Percentiles rank a stretch among this genome's conserved stretches.
phyloP scores from a whole-genome alignment of 805 yeast genomes.

The Monosporozyma solicola region DNA sequence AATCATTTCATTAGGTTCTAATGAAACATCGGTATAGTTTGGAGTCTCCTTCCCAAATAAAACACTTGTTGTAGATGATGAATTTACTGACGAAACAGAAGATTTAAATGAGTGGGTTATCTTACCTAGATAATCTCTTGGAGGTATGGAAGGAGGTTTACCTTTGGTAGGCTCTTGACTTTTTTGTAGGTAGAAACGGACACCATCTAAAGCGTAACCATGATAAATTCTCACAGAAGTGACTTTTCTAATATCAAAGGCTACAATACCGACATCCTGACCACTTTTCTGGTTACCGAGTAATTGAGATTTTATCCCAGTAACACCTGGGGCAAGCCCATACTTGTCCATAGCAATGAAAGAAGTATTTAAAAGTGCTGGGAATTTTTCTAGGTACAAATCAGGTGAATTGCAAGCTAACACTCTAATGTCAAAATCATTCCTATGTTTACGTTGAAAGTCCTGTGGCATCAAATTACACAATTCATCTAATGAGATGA shows the following conservation, averaged over 20 bases:
- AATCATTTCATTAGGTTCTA: slow-evolving; percentile 53
- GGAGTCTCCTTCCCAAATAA: slow-evolving; percentile 46
- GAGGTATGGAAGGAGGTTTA: slow-evolving; percentile 38
- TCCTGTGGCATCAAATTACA: slow-evolving; percentile 26
- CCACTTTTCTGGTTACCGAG: slow-evolving; percentile 24
- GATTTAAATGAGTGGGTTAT: slow-evolving; percentile 21
- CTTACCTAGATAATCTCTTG: slow-evolving; percentile 35
- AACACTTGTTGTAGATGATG: slow-evolving; percentile 7
- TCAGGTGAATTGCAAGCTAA: slow-evolving; percentile 56
- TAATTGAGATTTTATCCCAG: slow-evolving; percentile 24
- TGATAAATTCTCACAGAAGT: slow-evolving; percentile 54
- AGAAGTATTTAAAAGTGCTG: slow-evolving; percentile 12
- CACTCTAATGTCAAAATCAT: slow-evolving; percentile 38
- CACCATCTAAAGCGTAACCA: slow-evolving; percentile 78
- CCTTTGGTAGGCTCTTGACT: background rate
- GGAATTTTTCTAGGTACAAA: slow-evolving; percentile 42
- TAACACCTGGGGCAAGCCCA: slow-evolving; percentile 16
- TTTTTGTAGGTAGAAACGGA: slow-evolving; percentile 41
- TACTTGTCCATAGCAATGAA: slow-evolving; percentile 21
- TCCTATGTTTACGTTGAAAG: slow-evolving; percentile 23
- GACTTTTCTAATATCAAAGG: slow-evolving; percentile 28
- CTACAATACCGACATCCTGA: slow-evolving; percentile 22
- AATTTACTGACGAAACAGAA: slow-evolving; percentile 8
- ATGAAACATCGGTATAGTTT: slow-evolving; percentile 45
- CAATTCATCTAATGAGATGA: slow-evolving; percentile 42